These are phyloP conservation scores for Chlamydomonas applanata DNA, from an alignment of 139 green algal genomes.

Conservation along the genomic window DNA sequence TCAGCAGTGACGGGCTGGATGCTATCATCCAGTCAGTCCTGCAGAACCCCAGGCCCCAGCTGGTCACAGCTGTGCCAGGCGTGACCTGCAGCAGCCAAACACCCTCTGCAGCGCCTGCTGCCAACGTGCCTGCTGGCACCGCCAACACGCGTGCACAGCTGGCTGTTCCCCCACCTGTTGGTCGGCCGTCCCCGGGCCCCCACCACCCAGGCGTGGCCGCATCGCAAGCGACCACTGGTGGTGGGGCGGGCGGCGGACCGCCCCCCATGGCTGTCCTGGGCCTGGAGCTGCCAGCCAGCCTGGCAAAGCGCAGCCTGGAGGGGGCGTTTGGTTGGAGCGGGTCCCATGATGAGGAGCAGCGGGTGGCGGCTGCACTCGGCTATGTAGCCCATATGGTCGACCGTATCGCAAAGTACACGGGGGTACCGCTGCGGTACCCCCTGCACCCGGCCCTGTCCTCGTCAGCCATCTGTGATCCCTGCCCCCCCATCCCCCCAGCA, in stretches of 20 bases:
- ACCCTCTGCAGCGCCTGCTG: neutral
- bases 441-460: constrained; percentile 46
- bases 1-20: neutral
- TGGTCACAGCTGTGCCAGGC: neutral
- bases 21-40: neutral
- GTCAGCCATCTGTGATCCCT: constrained; percentile 48
- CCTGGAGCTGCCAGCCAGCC: constrained; percentile 32
- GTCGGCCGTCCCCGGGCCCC: neutral
- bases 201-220: neutral
- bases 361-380: constrained; percentile 53
- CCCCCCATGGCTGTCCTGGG: constrained; percentile 23
- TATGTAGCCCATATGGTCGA: constrained; percentile 65
- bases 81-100: neutral
- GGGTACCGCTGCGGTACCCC: constrained; percentile 68
- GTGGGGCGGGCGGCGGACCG: neutral
- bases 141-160: neutral
- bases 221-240: neutral
- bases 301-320: constrained; percentile 28
- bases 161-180: neutral
- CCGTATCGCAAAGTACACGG: constrained; percentile 54
- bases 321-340: constrained; percentile 40
- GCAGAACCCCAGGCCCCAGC: neutral
- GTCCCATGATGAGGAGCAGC: constrained; percentile 39
- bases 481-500: constrained; percentile 8
- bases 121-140: neutral